Evolutionary conservation across 345 rosid species (phyloP), one percentile per base, ranked within the genome.

Genomic region (Gossypium turneri): DNA sequence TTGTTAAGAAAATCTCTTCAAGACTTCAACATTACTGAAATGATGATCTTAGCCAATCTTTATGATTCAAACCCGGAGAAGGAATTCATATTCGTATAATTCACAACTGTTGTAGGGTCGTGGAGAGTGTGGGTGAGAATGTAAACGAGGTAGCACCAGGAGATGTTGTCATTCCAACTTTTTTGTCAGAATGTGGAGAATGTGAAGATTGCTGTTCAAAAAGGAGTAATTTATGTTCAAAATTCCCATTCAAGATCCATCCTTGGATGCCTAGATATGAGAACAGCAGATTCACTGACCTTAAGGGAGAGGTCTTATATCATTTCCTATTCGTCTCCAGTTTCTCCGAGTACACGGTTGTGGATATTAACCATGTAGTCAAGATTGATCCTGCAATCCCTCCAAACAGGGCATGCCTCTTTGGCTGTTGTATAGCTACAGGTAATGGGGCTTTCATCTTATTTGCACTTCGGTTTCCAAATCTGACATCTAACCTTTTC

Each of bases 381-480:
- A 92, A 89, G 84, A 81, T 90, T 24, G 94, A 92, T 76, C 82
- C 88, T 58, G 72, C 85, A 10, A 56, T 87, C 67, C 92, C 97
- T 69, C 96, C 97, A 34, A 84, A 79, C 43, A 86, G 72, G 76
- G 98, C 97, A 25, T 90, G 97, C 76, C 97, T 94, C 73, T 88
- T 94, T 16, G 85, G 97, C 56, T 94, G 98, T 17, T 97, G 98
- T 74, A 84, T 94, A 48, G 87, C 98, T 34, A 92, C 98, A 58
- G 98, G 98, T 88, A 84, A 57, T 57, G 24, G 50, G 20, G 24
- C 24, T 64, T 55, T 20, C 22, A 20, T 67, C 38, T 22, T 45
- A 7, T 20, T 17, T 34, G 4, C 43, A 34, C 9, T 69, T 60
- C 9, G 45, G 7, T 38, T 20, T 19, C 41, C 5, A n/a, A 70